phyloP scores from a whole-genome alignment of 2,329 filamentous ascomycete species.

The Cladosporium cucumerinum region DNA sequence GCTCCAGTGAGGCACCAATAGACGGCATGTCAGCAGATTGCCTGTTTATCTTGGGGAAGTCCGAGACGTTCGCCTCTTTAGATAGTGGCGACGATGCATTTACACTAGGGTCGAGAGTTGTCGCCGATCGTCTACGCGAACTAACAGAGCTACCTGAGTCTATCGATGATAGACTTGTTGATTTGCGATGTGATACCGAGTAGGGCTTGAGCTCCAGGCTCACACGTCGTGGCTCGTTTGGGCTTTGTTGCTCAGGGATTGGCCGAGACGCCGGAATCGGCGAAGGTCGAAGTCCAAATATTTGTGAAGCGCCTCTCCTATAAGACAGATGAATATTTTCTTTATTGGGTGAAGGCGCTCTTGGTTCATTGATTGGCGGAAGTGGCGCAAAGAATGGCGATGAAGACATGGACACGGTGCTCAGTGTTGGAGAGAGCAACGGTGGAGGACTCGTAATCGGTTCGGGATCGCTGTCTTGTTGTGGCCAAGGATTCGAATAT shows the following conservation, averaged over 20 bases:
- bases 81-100: conserved; percentile 15
- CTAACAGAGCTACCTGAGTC: conserved; percentile 38
- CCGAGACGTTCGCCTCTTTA: conserved; percentile 13
- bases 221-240: background rate
- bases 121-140: conserved; percentile 33
- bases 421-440: conserved; percentile 33
- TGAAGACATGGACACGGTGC: conserved; percentile 29
- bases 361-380: conserved; percentile 20
- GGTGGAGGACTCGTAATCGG: conserved; percentile 27
- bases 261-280: conserved; percentile 11
- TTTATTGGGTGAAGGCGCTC: conserved; percentile 46
- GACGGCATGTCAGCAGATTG: conserved; percentile 21
- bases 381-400: conserved; percentile 33
- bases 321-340: conserved; percentile 50
- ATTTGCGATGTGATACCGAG: conserved; percentile 28
- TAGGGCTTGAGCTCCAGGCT: conserved; percentile 17
- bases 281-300: conserved; percentile 37
- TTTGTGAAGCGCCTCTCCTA: conserved; percentile 48
- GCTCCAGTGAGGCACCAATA: conserved; percentile 30
- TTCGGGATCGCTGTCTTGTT: conserved; percentile 19
- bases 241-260: background rate
- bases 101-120: conserved; percentile 16
- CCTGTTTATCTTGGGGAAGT: conserved; percentile 20
- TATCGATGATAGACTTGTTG: conserved; percentile 45
- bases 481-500: conserved; percentile 23